A percentile compares a stretch with the other conserved stretches of the same genome.
Evolutionary conservation across 169 alveolate species (phyloP).

Genomic region (Amoebophrya sp.): DNA sequence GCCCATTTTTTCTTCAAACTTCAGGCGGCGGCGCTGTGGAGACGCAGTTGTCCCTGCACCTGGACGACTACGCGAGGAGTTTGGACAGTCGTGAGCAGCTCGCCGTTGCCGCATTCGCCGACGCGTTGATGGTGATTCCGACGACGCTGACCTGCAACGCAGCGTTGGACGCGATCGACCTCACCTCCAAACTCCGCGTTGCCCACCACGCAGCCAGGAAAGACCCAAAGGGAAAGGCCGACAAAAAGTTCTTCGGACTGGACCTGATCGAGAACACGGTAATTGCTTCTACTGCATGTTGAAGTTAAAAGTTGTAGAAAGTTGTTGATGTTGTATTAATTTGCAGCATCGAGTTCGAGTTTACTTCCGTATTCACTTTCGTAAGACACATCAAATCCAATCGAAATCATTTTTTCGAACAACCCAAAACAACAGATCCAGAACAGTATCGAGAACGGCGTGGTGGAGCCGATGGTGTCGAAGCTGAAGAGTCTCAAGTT

Average conservation of each 20-base stretch:
- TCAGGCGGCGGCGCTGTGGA: slow-evolving; percentile 99
- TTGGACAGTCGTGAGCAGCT: slow-evolving; percentile 86
- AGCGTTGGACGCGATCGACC: slow-evolving; percentile 62
- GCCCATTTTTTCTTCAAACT: too few relatives aligned
- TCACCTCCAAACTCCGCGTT: slow-evolving; percentile 42
- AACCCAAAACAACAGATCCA: background rate
- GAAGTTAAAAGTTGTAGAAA: too few relatives aligned
- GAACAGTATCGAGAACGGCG: background rate
- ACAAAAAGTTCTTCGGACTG: background rate
- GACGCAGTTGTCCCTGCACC: slow-evolving; percentile 84
- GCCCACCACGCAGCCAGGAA: slow-evolving; percentile 20
- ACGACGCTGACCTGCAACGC: slow-evolving; percentile 97
- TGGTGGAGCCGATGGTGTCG: background rate
- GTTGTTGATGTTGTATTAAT: too few relatives aligned
- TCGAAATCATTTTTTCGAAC: background rate
- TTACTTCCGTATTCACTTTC: background rate
- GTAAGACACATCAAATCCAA: background rate
- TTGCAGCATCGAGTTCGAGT: too few relatives aligned
- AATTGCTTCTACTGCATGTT: too few relatives aligned
- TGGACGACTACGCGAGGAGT: slow-evolving; percentile 92
- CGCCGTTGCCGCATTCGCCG: slow-evolving; percentile 98
- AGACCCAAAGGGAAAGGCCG: background rate
- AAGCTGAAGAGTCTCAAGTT: slow-evolving; percentile 47
- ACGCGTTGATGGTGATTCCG: slow-evolving; percentile 91
- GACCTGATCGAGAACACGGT: background rate